A percentile compares a stretch with the other conserved stretches of the same genome.
Evolutionary conservation across 148 eudicot genomes (phyloP).

Genomic region (Bassia scoparia): DNA sequence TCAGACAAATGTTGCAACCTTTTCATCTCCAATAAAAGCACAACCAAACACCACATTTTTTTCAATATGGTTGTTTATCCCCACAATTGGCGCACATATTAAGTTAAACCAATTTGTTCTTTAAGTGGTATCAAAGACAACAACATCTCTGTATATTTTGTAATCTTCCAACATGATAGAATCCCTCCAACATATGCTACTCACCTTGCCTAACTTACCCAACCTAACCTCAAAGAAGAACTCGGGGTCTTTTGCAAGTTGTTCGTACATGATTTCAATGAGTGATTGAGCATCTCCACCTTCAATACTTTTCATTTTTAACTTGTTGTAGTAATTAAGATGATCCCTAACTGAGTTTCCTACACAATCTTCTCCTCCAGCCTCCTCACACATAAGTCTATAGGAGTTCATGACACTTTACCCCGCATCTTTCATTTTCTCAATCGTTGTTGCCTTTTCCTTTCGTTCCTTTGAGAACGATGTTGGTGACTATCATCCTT

Average conservation of each 20-base stretch:
- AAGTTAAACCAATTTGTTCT: not conserved
- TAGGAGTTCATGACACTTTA: not conserved
- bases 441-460: not conserved
- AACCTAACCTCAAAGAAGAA: not conserved
- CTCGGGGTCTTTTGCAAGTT: not conserved
- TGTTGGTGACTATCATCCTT: not conserved
- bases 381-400: not conserved
- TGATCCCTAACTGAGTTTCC: not conserved
- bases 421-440: not conserved
- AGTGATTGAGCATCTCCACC: not conserved
- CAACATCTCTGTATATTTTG: not conserved
- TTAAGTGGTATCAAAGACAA: not conserved
- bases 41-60: not conserved
- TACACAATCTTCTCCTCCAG: not conserved
- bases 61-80: not conserved
- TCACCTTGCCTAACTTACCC: not conserved
- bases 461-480: not conserved
- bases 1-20: not conserved
- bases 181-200: not conserved
- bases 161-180: not conserved
- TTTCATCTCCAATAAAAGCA: not conserved
- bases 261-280: not conserved
- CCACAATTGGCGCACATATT: not conserved
- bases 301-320: not conserved
- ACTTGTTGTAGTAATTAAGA: not conserved